Percentiles rank a stretch among this genome's conserved stretches.
These are phyloP conservation scores for Aureobasidium sp. DNA, from an alignment of 2,329 filamentous ascomycete genomes.

Conservation along the genomic window DNA sequence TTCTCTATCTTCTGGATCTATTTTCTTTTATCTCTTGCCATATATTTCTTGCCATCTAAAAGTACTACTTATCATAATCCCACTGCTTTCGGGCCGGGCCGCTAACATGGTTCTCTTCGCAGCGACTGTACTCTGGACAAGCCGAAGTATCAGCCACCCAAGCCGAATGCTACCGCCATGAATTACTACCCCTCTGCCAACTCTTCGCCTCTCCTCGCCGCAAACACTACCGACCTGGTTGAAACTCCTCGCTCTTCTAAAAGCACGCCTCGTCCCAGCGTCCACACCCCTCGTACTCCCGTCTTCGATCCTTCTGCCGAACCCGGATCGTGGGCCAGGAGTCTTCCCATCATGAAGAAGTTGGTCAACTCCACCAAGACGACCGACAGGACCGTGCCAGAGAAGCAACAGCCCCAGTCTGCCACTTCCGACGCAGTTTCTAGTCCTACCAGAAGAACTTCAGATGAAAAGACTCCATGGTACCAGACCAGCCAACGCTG, in stretches of 20 bases:
- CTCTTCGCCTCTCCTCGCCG: not conserved
- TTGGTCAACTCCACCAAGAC: not conserved
- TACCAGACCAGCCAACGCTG: constrained; percentile 10
- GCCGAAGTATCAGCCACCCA: not conserved
- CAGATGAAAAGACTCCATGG: constrained; percentile 7
- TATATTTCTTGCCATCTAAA: constrained; percentile 15
- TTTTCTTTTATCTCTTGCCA: constrained; percentile 9
- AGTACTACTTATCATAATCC: constrained; percentile 10
- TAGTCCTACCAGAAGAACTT: not conserved
- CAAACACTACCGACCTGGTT: not conserved
- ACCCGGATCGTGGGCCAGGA: not conserved
- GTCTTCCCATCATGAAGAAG: not conserved
- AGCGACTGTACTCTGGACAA: constrained; percentile 6
- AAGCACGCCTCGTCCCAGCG: not conserved
- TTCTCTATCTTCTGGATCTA: not conserved
- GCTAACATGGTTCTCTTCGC: not conserved
- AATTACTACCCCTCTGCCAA: not conserved
- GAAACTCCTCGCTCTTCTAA: not conserved
- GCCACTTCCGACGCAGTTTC: not conserved
- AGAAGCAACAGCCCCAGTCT: not conserved
- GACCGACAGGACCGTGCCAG: not conserved
- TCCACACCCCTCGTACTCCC: not conserved
- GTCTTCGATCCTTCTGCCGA: not conserved
- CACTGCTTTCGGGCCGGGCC: not conserved
- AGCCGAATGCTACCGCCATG: not conserved